These are phyloP conservation scores for Umbilicaria muhlenbergii DNA, from an alignment of 495 filamentous ascomycete genomes.

Conservation along the genomic window DNA sequence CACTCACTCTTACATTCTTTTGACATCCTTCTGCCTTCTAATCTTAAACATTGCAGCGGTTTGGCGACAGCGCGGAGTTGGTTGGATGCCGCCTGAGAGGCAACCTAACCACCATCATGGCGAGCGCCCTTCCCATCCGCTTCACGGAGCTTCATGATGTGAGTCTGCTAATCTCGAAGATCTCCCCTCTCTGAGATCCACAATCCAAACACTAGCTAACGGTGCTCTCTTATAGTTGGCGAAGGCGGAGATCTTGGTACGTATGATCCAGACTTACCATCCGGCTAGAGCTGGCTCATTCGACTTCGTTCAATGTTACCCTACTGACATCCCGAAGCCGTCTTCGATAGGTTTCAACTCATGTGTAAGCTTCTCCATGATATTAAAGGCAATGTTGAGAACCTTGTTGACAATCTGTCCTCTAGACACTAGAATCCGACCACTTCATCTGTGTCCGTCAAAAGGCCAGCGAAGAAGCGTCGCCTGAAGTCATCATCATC, in stretches of 20 bases:
- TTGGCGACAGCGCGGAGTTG: constrained; percentile 5
- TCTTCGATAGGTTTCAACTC: constrained; percentile 88
- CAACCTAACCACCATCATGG: constrained; percentile 47
- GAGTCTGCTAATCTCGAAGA: constrained; percentile 16
- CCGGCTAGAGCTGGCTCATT: constrained; percentile 10
- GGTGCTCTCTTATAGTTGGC: constrained; percentile 38
- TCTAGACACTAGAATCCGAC: constrained; percentile 91
- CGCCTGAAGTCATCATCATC: constrained; percentile 90
- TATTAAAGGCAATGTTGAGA: neutral
- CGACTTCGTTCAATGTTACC: constrained; percentile 3
- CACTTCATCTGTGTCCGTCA: constrained; percentile 90
- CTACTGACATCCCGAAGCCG: constrained; percentile 39
- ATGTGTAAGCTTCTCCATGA: constrained; percentile 51
- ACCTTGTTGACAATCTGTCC: neutral
- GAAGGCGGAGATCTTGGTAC: constrained; percentile 65
- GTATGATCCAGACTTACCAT: constrained; percentile 19
- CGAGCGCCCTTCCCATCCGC: constrained; percentile 62
- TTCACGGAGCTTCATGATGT: constrained; percentile 90
- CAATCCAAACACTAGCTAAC: constrained; percentile 6
- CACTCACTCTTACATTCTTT: neutral
- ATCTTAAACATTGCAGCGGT: neutral
- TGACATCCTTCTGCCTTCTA: neutral
- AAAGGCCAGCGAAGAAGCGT: constrained; percentile 61
- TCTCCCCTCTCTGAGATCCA: neutral
- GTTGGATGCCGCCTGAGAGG: constrained; percentile 34